Evolutionary conservation across 2,329 filamentous ascomycete genomes (phyloP).

Genomic region (Pseudopyricularia javanii): DNA sequence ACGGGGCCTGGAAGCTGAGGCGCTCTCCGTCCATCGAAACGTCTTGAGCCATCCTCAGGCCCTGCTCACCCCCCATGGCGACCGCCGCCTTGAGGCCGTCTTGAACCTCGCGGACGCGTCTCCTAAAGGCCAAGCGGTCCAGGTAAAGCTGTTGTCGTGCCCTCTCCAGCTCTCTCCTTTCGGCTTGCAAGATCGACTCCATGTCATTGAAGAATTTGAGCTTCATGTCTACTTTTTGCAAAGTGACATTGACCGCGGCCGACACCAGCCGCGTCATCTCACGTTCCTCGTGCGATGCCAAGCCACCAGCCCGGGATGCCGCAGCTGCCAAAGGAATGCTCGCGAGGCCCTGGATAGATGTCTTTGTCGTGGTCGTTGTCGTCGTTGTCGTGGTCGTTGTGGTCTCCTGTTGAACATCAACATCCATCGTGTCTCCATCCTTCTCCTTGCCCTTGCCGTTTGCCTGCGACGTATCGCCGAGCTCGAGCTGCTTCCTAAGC

Average conservation of each 20-base stretch:
- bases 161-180: conserved; percentile 84
- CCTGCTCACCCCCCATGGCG: conserved; percentile 35
- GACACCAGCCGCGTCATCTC: conserved; percentile 92
- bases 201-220: conserved; percentile 94
- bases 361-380: conserved; percentile 34
- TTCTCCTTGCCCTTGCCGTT: conserved; percentile 49
- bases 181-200: conserved; percentile 81
- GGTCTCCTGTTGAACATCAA: conserved; percentile 35
- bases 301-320: conserved; percentile 71
- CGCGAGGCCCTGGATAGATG: conserved; percentile 40
- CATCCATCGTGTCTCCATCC: conserved; percentile 48
- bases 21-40: conserved; percentile 31
- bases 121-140: conserved; percentile 81
- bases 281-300: conserved; percentile 92
- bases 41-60: conserved; percentile 33
- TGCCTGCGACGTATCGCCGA: conserved; percentile 17
- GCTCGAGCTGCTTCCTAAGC: conserved; percentile 67
- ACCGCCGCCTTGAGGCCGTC: conserved; percentile 47
- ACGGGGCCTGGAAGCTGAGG: conserved; percentile 37
- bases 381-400: conserved; percentile 35
- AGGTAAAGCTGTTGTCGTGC: conserved; percentile 88
- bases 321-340: conserved; percentile 77
- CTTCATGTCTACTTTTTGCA: conserved; percentile 93
- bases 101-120: conserved; percentile 73
- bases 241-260: conserved; percentile 81